Percentiles rank a stretch among this genome's conserved stretches.
These are phyloP conservation scores for Nemania abortiva DNA, from an alignment of 2,329 filamentous ascomycete genomes.

Conservation along the genomic window DNA sequence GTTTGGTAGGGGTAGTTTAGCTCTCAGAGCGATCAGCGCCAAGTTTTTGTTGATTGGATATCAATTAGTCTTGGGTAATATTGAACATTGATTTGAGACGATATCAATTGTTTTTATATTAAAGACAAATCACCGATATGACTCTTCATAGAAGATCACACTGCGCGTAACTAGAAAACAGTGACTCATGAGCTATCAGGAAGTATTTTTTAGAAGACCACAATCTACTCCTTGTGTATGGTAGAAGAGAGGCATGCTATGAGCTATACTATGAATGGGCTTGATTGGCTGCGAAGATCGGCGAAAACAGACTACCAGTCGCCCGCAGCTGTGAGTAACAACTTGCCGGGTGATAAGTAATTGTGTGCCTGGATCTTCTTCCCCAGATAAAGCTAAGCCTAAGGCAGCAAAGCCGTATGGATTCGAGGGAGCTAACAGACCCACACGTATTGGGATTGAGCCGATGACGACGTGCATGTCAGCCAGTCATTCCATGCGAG, in stretches of 20 bases:
- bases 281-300: constrained; percentile 30
- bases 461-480: constrained; percentile 35
- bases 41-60: too few relatives aligned
- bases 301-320: constrained; percentile 9
- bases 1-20: too few relatives aligned
- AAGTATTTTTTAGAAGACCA: too few relatives aligned
- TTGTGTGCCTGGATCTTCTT: constrained; percentile 3
- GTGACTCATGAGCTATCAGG: constrained; percentile 29
- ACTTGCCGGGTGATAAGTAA: not conserved
- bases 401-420: constrained; percentile 10
- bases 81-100: too few relatives aligned
- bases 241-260: too few relatives aligned
- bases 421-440: not conserved
- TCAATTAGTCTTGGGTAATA: too few relatives aligned
- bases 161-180: not conserved
- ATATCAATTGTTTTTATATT: not conserved
- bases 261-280: not conserved
- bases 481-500: constrained; percentile 2
- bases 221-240: too few relatives aligned
- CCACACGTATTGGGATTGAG: constrained; percentile 10
- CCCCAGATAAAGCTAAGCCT: constrained; percentile 29
- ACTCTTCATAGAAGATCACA: not conserved
- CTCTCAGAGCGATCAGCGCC: too few relatives aligned
- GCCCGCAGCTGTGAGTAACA: constrained; percentile 12
- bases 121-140: not conserved